A percentile compares a stretch with the other conserved stretches of the same genome.
Evolutionary conservation across 768 basidiomycete species (phyloP).

Genomic region (Austroboletus festivus): DNA sequence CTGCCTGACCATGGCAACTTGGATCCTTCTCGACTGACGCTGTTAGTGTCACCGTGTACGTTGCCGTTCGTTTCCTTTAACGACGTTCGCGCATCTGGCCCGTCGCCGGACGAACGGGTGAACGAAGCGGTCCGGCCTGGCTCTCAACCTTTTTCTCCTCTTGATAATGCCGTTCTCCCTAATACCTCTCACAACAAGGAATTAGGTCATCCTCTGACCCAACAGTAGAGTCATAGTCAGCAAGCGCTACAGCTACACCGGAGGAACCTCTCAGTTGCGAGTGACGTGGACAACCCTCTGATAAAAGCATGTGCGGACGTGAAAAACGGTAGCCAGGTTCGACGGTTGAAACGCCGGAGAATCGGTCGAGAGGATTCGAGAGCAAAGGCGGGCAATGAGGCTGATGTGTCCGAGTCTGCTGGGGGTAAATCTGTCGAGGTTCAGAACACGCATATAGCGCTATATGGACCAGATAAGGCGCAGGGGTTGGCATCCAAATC

Average conservation of each 20-base stretch:
- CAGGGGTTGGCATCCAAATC: neutral
- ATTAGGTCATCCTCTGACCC: too few relatives aligned
- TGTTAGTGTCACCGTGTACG: conserved; percentile 6
- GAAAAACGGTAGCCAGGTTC: conserved; percentile 4
- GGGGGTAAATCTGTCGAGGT: too few relatives aligned
- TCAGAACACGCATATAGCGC: too few relatives aligned
- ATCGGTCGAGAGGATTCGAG: conserved; percentile 6
- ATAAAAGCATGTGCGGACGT: too few relatives aligned
- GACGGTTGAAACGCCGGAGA: conserved; percentile 14
- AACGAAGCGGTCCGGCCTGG: neutral
- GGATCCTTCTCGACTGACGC: neutral
- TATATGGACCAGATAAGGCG: too few relatives aligned
- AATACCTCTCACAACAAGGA: too few relatives aligned
- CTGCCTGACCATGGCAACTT: neutral
- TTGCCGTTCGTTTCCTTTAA: conserved; percentile 10
- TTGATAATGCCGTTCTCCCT: too few relatives aligned
- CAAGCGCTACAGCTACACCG: too few relatives aligned
- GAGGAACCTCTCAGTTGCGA: too few relatives aligned
- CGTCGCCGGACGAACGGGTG: neutral
- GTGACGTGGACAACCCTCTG: too few relatives aligned
- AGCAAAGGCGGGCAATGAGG: neutral
- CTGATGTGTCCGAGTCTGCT: neutral
- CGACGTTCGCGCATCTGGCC: neutral
- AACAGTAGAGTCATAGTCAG: too few relatives aligned
- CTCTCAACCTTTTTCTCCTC: conserved; percentile 13